Base-by-base conservation (phyloP, 306 rosid species). In the Crataegus laevigata region DNA sequence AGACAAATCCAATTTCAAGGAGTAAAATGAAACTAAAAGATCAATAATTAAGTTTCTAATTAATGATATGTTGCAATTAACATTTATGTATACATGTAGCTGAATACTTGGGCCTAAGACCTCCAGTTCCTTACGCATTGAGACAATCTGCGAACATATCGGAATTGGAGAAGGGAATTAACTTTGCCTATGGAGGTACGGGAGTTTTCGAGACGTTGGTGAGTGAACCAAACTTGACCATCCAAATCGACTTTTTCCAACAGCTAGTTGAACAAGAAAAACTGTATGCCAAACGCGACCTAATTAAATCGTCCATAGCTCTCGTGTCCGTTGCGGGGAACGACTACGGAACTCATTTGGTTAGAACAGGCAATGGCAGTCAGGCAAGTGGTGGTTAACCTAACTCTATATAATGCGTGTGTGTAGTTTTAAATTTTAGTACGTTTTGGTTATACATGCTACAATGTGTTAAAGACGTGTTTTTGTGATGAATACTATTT, bases 161-260 rank as follows among this genome's bases (percentile, higher is more conserved):
- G 25, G 52, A 60, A 22, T 43, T 74, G 47, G 62, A 77, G 66
- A 9, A 70, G 5, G 90, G 92, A 18, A 67, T 88, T 76, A 88
- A 86, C 84, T 86, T 88, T 43, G 92, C 92, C 1, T 75, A 68
- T 25, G 90, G 92, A 24, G 92, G 92, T 22, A 79, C 90, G 0
- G 92, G 92, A 4, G 92, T 84, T 6, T 82, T 86, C 17, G n/a
- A 88, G 7, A 88, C 90, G 1, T 3, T 77, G 50, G 24, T 60
- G 17, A 8, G 51, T 4, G 47, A 14, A 45, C 87, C 92, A 66
- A 88, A 86, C 81, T 79, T 88, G 92, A 86, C 88, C 1, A 72
- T 63, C 47, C 92, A 88, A 60, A 86, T 88, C 59, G 78, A 70
- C 72, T 69, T 72, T 67, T 78, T 88, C 57, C 72, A 88, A 64